Percentiles rank a stretch among this genome's conserved stretches.
phyloP scores from a whole-genome alignment of 768 basidiomycete genomes.

The Hebeloma cylindrosporum region DNA sequence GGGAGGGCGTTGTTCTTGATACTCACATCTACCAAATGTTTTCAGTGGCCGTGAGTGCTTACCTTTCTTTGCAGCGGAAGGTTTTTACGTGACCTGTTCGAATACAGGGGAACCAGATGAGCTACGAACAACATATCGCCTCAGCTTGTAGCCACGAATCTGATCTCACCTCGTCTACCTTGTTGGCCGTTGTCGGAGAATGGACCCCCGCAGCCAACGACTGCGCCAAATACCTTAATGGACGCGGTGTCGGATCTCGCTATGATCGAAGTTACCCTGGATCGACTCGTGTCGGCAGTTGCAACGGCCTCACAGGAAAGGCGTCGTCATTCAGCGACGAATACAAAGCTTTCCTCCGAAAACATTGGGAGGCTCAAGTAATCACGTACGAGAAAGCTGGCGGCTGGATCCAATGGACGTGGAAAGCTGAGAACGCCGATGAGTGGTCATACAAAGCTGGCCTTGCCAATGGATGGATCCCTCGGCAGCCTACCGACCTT shows the following conservation, averaged over 20 bases:
- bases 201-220: conserved; percentile 78
- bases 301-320: conserved; percentile 65
- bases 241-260: conserved; percentile 67
- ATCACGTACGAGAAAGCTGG: conserved; percentile 63
- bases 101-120: conserved; percentile 40
- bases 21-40: conserved; percentile 81
- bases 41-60: conserved; percentile 43
- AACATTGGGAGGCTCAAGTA: conserved; percentile 84
- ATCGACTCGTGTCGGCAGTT: conserved; percentile 66
- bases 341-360: conserved; percentile 79
- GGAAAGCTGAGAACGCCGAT: conserved; percentile 80
- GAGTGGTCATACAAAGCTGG: conserved; percentile 92
- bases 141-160: conserved; percentile 49
- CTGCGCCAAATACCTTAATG: conserved; percentile 82
- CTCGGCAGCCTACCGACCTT: conserved; percentile 45
- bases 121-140: conserved; percentile 52
- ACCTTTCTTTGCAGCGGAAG: not conserved
- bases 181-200: conserved; percentile 86
- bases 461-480: conserved; percentile 83
- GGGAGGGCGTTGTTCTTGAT: conserved; percentile 70
- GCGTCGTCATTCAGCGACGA: conserved; percentile 66
- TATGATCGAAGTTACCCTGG: conserved; percentile 65
- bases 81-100: not conserved
- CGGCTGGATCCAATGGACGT: conserved; percentile 82
- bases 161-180: conserved; percentile 48